Conservation (phyloP, 2,329 filamentous ascomycete genomes). For the Fusarium denticulatum region DNA sequence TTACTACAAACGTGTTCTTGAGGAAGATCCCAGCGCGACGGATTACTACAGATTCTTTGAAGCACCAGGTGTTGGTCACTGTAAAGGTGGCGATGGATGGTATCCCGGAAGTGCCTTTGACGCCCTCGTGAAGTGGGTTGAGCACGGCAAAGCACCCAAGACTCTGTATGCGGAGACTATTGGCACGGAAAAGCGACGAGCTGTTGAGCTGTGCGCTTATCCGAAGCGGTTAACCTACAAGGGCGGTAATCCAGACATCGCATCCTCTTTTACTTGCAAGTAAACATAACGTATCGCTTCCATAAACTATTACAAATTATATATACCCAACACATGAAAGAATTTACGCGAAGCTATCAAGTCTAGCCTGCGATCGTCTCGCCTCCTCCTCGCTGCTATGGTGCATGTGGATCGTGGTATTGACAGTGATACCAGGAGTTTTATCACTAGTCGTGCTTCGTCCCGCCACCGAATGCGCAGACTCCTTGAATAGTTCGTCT, state of each 20-base stretch:
- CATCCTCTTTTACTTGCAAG: constrained; percentile 17
- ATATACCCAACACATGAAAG: neutral
- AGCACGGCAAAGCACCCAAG: constrained; percentile 8
- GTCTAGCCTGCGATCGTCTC: neutral
- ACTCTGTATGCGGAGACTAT: constrained; percentile 18
- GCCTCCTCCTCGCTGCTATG: constrained; percentile 6
- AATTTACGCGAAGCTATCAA: constrained; percentile 10
- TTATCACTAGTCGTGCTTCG: constrained; percentile 6
- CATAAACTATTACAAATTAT: neutral
- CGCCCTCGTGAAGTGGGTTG: constrained; percentile 25
- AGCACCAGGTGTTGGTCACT: constrained; percentile 28
- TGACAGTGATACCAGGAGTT: constrained; percentile 30
- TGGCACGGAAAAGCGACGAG: neutral
- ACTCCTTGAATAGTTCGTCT: constrained; percentile 36
- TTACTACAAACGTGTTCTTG: constrained; percentile 19
- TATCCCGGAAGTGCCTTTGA: constrained; percentile 15
- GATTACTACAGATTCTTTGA: constrained; percentile 31
- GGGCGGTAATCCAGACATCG: neutral
- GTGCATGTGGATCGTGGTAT: constrained; percentile 34
- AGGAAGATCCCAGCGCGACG: neutral
- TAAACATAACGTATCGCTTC: neutral
- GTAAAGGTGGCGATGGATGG: constrained; percentile 5
- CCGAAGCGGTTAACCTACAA: constrained; percentile 11
- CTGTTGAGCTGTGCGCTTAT: constrained; percentile 11
- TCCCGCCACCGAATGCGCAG: neutral